Evolutionary conservation across 1,139 yeast genomes (phyloP).

Genomic region (Suhomyces coccinellae): DNA sequence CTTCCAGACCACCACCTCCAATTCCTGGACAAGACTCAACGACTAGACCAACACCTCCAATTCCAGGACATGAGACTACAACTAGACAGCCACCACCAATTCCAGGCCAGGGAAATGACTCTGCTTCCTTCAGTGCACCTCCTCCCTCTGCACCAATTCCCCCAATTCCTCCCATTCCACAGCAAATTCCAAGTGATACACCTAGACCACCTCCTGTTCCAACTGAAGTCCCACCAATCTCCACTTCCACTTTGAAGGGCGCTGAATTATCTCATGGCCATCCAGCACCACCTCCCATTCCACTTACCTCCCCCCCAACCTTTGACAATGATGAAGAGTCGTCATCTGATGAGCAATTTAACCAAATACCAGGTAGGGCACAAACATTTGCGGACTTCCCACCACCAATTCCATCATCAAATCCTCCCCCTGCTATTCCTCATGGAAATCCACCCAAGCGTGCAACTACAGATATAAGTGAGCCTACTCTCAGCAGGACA

Average conservation of each 20-base stretch:
- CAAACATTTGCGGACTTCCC: slow-evolving; percentile 10
- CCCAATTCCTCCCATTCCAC: slow-evolving; percentile 14
- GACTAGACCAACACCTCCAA: not conserved
- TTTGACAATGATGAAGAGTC: slow-evolving; percentile 13
- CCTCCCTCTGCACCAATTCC: slow-evolving; percentile 15
- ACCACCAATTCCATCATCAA: slow-evolving; percentile 14
- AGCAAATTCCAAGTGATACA: slow-evolving; percentile 1
- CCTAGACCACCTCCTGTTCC: slow-evolving; percentile 18
- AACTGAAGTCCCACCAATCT: slow-evolving; percentile 9
- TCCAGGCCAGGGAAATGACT: not conserved
- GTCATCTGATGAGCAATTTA: slow-evolving; percentile 4
- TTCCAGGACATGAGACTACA: not conserved
- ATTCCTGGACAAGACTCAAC: slow-evolving; percentile 1
- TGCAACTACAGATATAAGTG: slow-evolving; percentile 26
- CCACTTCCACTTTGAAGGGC: slow-evolving; percentile 11
- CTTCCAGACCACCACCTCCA: slow-evolving; percentile 9
- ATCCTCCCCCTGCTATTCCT: slow-evolving; percentile 19
- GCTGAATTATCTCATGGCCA: slow-evolving; percentile 2
- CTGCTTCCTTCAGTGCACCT: no score
- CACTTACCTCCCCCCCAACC: slow-evolving; percentile 3
- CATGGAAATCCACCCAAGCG: slow-evolving; percentile 13
- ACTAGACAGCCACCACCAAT: not conserved
- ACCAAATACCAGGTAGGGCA: slow-evolving; percentile 3
- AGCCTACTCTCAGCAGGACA: slow-evolving; percentile 3
- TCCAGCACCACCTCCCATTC: slow-evolving; percentile 13